These are phyloP conservation scores for Neonectria coccinea DNA, from an alignment of 2,329 filamentous ascomycete genomes.

Conservation along the genomic window DNA sequence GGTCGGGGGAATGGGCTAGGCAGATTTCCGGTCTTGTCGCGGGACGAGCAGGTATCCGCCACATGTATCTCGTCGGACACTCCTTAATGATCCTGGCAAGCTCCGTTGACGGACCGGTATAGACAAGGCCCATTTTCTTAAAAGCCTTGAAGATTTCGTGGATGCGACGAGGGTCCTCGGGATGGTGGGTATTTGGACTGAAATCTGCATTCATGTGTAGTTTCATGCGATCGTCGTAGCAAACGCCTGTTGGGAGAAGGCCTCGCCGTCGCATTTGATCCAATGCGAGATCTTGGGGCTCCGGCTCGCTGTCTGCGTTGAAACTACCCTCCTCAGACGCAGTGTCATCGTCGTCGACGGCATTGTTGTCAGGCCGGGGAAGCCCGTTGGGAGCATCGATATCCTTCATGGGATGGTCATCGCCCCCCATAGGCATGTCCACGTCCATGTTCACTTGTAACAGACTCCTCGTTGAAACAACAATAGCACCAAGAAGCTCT, in stretches of 20 bases:
- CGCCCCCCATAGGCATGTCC: constrained; percentile 54
- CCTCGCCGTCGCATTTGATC: constrained; percentile 57
- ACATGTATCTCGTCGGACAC: constrained; percentile 72
- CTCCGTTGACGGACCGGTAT: constrained; percentile 66
- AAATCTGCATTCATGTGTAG: constrained; percentile 90
- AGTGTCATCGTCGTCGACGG: constrained; percentile 50
- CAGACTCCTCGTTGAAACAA: not conserved
- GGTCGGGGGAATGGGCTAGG: constrained; percentile 79
- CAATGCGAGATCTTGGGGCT: constrained; percentile 53
- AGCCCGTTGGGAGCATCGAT: constrained; percentile 48
- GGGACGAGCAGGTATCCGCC: constrained; percentile 81
- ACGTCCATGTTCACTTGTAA: constrained; percentile 17
- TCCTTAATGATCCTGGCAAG: constrained; percentile 63
- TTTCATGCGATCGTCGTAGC: constrained; percentile 96
- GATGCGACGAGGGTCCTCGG: constrained; percentile 93
- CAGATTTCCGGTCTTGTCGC: constrained; percentile 85
- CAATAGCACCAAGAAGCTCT: not conserved
- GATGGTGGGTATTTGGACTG: constrained; percentile 81
- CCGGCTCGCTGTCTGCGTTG: constrained; percentile 51
- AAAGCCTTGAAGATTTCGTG: constrained; percentile 93
- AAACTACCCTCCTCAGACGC: constrained; percentile 51
- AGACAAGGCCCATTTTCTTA: constrained; percentile 83
- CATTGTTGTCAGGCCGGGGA: constrained; percentile 31
- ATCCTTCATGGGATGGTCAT: constrained; percentile 59
- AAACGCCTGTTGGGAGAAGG: constrained; percentile 78